Conservation (phyloP, 2,329 filamentous ascomycete species). For the Ceratocystis harringtonii region DNA sequence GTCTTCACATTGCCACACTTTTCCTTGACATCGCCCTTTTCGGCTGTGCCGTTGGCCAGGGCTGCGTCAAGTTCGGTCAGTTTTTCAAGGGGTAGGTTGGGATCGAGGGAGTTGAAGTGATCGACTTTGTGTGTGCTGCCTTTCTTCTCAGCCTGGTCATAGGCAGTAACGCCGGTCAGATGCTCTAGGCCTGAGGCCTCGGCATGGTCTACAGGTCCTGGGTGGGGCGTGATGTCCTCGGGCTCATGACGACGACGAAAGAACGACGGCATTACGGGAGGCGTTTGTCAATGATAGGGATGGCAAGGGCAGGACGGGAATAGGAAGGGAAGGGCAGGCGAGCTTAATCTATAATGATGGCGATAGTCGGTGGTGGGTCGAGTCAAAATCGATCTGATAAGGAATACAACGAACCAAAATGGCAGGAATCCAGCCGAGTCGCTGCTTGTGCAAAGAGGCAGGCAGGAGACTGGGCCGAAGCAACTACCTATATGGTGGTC, state of each 20-base stretch:
- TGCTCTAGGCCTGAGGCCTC: conserved; percentile 29
- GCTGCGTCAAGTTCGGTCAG: conserved; percentile 45
- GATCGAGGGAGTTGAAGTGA: conserved; percentile 30
- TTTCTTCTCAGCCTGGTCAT: conserved; percentile 39
- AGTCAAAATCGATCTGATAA: not conserved
- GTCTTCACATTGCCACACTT: conserved; percentile 28
- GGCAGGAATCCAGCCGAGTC: not conserved
- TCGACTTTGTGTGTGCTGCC: not conserved
- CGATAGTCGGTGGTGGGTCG: not conserved
- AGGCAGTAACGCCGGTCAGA: conserved; percentile 36
- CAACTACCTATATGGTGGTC: not conserved
- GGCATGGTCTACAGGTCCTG: conserved; percentile 27
- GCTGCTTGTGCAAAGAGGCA: not conserved
- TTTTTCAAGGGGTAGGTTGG: conserved; percentile 49
- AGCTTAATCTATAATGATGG: not conserved
- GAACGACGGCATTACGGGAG: conserved; percentile 20
- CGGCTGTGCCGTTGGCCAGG: conserved; percentile 38
- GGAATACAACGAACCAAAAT: not conserved
- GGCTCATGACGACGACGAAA: conserved; percentile 34
- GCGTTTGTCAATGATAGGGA: not conserved
- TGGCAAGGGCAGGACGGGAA: not conserved
- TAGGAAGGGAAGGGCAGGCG: not conserved
- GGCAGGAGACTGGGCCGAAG: not conserved
- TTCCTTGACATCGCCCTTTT: conserved; percentile 25
- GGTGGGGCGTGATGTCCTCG: conserved; percentile 31